Percentiles rank a stretch among this genome's conserved stretches.
These are phyloP conservation scores for Solanum rostratum DNA, from an alignment of 257 asterid species.

Conservation along the genomic window DNA sequence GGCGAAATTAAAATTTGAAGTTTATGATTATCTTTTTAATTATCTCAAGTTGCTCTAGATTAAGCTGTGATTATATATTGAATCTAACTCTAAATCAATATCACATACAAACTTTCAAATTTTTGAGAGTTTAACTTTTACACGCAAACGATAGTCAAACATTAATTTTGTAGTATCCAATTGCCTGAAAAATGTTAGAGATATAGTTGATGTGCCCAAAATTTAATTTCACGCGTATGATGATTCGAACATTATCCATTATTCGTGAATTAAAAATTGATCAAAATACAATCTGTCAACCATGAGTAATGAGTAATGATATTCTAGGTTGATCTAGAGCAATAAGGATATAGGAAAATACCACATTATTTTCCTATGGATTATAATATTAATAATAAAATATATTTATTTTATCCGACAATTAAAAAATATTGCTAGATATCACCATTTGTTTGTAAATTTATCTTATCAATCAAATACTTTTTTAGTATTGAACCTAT, in stretches of 20 bases:
- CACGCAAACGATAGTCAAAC: not conserved
- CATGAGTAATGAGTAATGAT: not conserved
- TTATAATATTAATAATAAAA: too few relatives aligned
- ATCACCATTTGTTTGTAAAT: not conserved
- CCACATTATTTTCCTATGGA: too few relatives aligned
- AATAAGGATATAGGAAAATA: too few relatives aligned
- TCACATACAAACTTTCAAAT: not conserved
- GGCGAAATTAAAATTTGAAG: not conserved
- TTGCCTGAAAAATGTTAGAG: not conserved
- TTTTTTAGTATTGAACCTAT: not conserved
- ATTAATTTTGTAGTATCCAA: not conserved
- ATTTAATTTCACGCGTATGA: not conserved
- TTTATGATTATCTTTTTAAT: not conserved
- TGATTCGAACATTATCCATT: not conserved
- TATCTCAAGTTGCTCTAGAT: not conserved
- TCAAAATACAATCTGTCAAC: not conserved
- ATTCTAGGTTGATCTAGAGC: not conserved
- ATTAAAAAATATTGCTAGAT: too few relatives aligned
- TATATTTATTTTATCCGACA: too few relatives aligned
- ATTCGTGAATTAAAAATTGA: not conserved
- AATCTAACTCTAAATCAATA: not conserved
- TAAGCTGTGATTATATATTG: not conserved
- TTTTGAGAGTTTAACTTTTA: not conserved
- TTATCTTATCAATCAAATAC: too few relatives aligned
- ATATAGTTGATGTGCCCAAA: not conserved